These are phyloP conservation scores for Chlamydomonas incerta DNA, from an alignment of 139 green algal species.

Conservation along the genomic window DNA sequence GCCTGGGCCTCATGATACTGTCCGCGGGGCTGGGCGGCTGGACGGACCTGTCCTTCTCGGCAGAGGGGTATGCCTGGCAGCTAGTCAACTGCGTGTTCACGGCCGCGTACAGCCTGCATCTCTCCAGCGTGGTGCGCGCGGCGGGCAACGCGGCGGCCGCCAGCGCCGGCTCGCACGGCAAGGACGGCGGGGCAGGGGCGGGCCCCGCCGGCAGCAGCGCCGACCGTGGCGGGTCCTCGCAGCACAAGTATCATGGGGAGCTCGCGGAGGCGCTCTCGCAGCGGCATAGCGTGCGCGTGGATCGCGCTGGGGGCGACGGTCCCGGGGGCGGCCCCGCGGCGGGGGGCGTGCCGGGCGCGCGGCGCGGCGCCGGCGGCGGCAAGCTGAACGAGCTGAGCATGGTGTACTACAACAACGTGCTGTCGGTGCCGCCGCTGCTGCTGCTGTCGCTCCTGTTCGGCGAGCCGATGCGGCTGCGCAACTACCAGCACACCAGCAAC, in stretches of 20 bases:
- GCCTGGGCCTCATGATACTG: constrained; percentile 84
- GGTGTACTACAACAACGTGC: constrained; percentile 94
- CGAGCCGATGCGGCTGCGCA: constrained; percentile 60
- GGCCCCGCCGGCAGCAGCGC: background rate
- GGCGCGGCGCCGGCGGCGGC: background rate
- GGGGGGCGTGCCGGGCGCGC: background rate
- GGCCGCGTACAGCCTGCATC: constrained; percentile 84
- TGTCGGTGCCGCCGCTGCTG: constrained; percentile 84
- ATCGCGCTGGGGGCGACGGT: background rate
- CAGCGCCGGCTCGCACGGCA: background rate
- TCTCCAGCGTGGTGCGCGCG: constrained; percentile 59
- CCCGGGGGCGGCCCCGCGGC: background rate
- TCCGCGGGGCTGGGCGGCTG: constrained; percentile 80
- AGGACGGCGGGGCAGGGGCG: background rate
- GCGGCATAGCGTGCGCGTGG: background rate
- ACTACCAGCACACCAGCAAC: constrained; percentile 20
- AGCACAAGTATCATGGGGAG: too few relatives aligned
- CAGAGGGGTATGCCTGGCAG: constrained; percentile 89
- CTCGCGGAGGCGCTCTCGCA: too few relatives aligned
- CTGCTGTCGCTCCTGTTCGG: constrained; percentile 73
- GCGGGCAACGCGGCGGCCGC: background rate
- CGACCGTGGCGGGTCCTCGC: too few relatives aligned
- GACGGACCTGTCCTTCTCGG: constrained; percentile 89
- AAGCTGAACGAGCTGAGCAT: constrained; percentile 52
- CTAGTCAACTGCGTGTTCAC: constrained; percentile 91